Percentiles rank a stretch among this genome's conserved stretches.
Evolutionary conservation across 192 early-diverging fungal species (phyloP).

Genomic region (Diversispora epigaea): DNA sequence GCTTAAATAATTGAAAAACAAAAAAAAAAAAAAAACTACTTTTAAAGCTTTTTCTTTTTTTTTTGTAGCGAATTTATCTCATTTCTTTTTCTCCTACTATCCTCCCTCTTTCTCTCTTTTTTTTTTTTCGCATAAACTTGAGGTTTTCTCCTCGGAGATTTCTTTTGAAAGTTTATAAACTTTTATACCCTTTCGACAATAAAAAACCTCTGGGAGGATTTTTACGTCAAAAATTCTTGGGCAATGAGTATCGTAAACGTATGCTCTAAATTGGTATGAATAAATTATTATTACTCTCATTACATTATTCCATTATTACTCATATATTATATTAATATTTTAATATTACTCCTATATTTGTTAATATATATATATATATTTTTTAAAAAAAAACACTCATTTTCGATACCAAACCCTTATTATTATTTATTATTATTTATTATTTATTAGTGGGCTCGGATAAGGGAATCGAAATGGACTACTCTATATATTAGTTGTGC

Average conservation of each 20-base stretch:
- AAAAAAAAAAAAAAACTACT: too few relatives aligned
- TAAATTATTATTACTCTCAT: neutral
- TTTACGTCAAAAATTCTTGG: neutral
- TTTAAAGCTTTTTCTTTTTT: too few relatives aligned
- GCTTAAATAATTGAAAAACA: too few relatives aligned
- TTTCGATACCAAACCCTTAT: too few relatives aligned
- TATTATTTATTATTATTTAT: neutral
- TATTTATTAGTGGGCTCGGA: neutral
- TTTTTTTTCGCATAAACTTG: too few relatives aligned
- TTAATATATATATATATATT: too few relatives aligned
- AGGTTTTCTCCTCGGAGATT: neutral
- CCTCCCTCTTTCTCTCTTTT: too few relatives aligned
- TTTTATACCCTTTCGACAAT: neutral
- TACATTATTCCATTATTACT: neutral
- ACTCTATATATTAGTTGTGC: conserved; percentile 16
- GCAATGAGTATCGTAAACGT: neutral
- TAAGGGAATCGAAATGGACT: conserved; percentile 20
- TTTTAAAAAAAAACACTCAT: too few relatives aligned
- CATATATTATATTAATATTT: neutral
- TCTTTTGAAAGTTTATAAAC: neutral
- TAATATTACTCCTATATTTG: too few relatives aligned
- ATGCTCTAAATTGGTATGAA: neutral
- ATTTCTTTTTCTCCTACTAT: too few relatives aligned
- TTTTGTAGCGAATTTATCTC: too few relatives aligned
- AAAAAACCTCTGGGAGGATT: neutral